Conservation (phyloP, 2,329 filamentous ascomycete species). For the Aspergillus pseudonomiae region DNA sequence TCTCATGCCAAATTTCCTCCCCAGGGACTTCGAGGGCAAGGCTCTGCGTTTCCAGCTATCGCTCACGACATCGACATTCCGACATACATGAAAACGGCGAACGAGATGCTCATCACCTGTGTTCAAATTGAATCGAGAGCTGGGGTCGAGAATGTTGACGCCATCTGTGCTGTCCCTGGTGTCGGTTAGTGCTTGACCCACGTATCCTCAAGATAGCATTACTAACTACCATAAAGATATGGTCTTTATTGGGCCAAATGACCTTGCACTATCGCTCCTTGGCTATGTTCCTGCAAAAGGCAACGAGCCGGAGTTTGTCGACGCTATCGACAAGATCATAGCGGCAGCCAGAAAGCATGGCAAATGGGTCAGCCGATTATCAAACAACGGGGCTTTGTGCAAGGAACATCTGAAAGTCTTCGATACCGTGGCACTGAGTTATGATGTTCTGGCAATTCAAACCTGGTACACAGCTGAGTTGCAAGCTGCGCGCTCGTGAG, state of each 20-base stretch:
- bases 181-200: constrained; percentile 22
- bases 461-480: constrained; percentile 48
- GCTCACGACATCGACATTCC: constrained; percentile 34
- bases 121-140: constrained; percentile 44
- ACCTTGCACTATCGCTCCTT: constrained; percentile 10
- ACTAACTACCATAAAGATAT: constrained; percentile 9
- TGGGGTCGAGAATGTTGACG: constrained; percentile 45
- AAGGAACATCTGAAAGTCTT: constrained; percentile 45
- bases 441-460: constrained; percentile 52
- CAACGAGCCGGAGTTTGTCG: constrained; percentile 56
- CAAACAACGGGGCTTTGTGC: constrained; percentile 34
- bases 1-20: constrained; percentile 31
- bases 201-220: background rate
- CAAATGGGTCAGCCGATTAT: constrained; percentile 64
- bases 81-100: constrained; percentile 38
- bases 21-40: constrained; percentile 29
- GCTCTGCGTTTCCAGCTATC: constrained; percentile 29
- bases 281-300: background rate
- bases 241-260: constrained; percentile 40
- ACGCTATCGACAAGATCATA: constrained; percentile 61
- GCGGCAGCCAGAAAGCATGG: constrained; percentile 62
- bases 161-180: constrained; percentile 41
- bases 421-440: constrained; percentile 51
- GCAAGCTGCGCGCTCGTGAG: constrained; percentile 43
- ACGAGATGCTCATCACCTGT: constrained; percentile 35